Percentiles rank a stretch among this genome's conserved stretches.
Evolutionary conservation across 768 basidiomycete genomes (phyloP).

Genomic region (Clathrus columnatus): DNA sequence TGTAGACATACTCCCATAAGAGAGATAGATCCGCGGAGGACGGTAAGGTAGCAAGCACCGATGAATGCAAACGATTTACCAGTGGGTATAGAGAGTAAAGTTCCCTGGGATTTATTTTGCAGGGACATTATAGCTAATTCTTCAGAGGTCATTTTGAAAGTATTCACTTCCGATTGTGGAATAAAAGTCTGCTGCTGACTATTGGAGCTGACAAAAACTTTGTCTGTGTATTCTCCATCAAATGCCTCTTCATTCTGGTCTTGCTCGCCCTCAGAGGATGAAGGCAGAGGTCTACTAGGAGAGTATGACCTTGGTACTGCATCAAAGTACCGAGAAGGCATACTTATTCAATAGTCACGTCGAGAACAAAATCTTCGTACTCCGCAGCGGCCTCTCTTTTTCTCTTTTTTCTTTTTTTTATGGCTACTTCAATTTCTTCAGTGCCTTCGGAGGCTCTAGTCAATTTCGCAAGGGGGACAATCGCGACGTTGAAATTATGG

Average conservation of each 20-base stretch:
- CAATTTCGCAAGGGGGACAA: conserved; percentile 79
- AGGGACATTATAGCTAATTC: conserved; percentile 29
- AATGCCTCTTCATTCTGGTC: conserved; percentile 19
- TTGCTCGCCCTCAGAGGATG: conserved; percentile 40
- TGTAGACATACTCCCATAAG: conserved; percentile 42
- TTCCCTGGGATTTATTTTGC: conserved; percentile 11
- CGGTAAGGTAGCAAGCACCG: conserved; percentile 52
- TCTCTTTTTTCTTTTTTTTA: background rate
- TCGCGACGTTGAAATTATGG: conserved; percentile 79
- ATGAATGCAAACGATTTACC: conserved; percentile 55
- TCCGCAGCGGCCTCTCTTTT: background rate
- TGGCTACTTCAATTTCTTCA: background rate
- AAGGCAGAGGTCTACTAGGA: conserved; percentile 41
- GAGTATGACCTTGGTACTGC: conserved; percentile 42
- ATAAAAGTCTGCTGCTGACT: conserved; percentile 39
- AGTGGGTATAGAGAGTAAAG: conserved; percentile 32
- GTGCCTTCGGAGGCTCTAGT: conserved; percentile 37
- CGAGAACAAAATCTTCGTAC: background rate
- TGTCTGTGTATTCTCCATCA: background rate
- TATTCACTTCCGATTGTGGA: conserved; percentile 36
- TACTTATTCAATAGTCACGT: background rate
- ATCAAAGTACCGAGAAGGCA: background rate
- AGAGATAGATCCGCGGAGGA: conserved; percentile 53
- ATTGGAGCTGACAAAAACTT: conserved; percentile 10
- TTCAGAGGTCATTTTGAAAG: conserved; percentile 34